These are phyloP conservation scores for Euphorbia schlechtendalii DNA, from an alignment of 441 rosid genomes.

Conservation along the genomic window DNA sequence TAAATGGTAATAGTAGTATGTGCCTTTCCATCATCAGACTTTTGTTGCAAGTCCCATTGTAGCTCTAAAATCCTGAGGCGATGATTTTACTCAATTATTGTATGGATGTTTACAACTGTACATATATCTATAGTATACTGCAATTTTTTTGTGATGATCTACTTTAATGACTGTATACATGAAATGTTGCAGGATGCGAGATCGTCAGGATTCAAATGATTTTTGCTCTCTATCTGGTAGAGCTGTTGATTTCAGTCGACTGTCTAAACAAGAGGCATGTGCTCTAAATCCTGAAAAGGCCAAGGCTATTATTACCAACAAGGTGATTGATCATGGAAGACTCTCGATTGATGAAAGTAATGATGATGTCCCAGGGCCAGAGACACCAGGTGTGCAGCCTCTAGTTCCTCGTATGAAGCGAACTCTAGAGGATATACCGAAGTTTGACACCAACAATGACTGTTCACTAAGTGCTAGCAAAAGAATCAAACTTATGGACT, in stretches of 20 bases:
- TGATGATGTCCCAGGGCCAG: slow-evolving; percentile 55
- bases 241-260: slow-evolving; percentile 15
- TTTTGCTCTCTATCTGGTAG: slow-evolving; percentile 20
- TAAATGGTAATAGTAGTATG: background rate
- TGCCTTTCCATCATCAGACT: background rate
- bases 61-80: background rate
- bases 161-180: background rate
- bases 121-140: too few relatives aligned
- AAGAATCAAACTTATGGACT: slow-evolving; percentile 45
- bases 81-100: background rate
- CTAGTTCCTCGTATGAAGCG: slow-evolving; percentile 62
- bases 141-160: background rate
- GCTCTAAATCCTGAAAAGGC: slow-evolving; percentile 24
- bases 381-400: slow-evolving; percentile 65
- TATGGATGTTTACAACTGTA: too few relatives aligned
- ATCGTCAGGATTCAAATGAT: slow-evolving; percentile 6
- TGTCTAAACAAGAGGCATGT: slow-evolving; percentile 17
- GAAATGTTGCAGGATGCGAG: slow-evolving; percentile 31
- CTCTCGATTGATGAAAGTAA: slow-evolving; percentile 21
- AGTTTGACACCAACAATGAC: slow-evolving; percentile 27
- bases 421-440: slow-evolving; percentile 42
- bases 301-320: slow-evolving; percentile 20
- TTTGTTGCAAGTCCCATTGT: background rate
- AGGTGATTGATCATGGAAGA: slow-evolving; percentile 19
- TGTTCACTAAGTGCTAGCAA: slow-evolving; percentile 40